Base-by-base conservation (phyloP, 2,329 filamentous ascomycete species). In the Emericellopsis atlantica region DNA sequence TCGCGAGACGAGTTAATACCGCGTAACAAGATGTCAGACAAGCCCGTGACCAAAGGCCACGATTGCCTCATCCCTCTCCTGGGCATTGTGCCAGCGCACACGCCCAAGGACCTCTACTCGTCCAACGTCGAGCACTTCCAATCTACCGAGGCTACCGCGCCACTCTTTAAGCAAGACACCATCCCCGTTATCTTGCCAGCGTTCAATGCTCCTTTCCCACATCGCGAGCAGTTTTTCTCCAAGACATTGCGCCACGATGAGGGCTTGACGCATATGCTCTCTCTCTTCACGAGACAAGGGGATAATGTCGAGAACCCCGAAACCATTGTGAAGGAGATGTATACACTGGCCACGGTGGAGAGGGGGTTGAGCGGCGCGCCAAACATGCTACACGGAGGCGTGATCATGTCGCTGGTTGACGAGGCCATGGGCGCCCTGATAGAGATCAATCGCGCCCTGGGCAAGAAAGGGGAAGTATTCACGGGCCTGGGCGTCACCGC, bases 341-440 rank as follows among this genome's bases (percentile, higher is more conserved):
- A 51, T 1, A 50, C 54, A 2, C 50, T 65, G 16, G 54, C 59
- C 39, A 48, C 54, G 2, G 48, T 64, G 7, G 57, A 57, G 1
- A 46, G 52, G 2, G 60, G 58, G 2, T 46, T 64, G 5, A 54
- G 51, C 6, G 59, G 62, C 2, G 58, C 54, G 29, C 48, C 53
- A 1, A 48, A 48, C 7, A 43, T 63, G 9, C 44, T 61, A 2
- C 61, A 65, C 41, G 62, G 62, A 6, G 62, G 62, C 10, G 45
- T 63, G 36, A 49, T 52, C 8, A 54, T 55, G 31, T 48, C 60
- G 5, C 45, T 65, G 40, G 44, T 60, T 21, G 62, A 65, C 37
- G 62, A 65, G 51, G 46, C 55, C 5, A 56, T 61, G 46, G 59
- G 60, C 4, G 48, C 50, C 2, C 43, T 65, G 15, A 53, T 58